Percentiles rank a stretch among this genome's conserved stretches.
Evolutionary conservation across 805 yeast genomes (phyloP).

Genomic region (Wickerhamomyces subpelliculosus): DNA sequence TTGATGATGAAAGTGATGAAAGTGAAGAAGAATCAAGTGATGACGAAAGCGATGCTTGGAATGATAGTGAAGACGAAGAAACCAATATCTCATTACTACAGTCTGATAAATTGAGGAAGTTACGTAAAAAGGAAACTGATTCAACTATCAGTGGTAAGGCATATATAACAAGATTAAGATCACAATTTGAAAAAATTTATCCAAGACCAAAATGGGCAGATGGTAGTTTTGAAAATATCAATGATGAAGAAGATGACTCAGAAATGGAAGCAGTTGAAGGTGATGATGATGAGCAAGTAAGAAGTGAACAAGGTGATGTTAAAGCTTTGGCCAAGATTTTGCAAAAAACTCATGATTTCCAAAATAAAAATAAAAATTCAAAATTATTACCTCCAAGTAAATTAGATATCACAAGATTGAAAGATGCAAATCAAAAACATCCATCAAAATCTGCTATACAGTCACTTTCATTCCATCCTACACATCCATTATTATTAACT

Average conservation of each 20-base stretch:
- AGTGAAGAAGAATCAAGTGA: too few relatives aligned
- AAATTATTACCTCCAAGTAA: slow-evolving; percentile 62
- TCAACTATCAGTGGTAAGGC: slow-evolving; percentile 47
- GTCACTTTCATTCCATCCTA: slow-evolving; percentile 76
- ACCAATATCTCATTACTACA: slow-evolving; percentile 51
- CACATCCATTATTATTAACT: slow-evolving; percentile 74
- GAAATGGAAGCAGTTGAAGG: slow-evolving; percentile 24
- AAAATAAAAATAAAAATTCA: slow-evolving; percentile 28
- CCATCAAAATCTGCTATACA: slow-evolving; percentile 79
- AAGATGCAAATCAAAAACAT: slow-evolving; percentile 75
- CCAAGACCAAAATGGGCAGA: slow-evolving; percentile 85
- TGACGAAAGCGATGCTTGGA: slow-evolving; percentile 58
- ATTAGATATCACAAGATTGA: slow-evolving; percentile 72
- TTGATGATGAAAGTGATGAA: slow-evolving; percentile 25
- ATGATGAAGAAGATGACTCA: slow-evolving; percentile 20
- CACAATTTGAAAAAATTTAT: slow-evolving; percentile 66
- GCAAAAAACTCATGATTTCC: slow-evolving; percentile 32
- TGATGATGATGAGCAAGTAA: slow-evolving; percentile 24
- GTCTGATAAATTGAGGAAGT: slow-evolving; percentile 59
- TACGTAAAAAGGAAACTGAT: slow-evolving; percentile 57
- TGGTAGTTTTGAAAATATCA: slow-evolving; percentile 22
- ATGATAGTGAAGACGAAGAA: slow-evolving; percentile 85
- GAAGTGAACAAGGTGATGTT: slow-evolving; percentile 30
- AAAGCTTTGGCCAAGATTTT: slow-evolving; percentile 33
- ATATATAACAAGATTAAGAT: slow-evolving; percentile 56